Evolutionary conservation across 2,329 filamentous ascomycete species (phyloP).

Genomic region (Cryphonectria carpinicola): DNA sequence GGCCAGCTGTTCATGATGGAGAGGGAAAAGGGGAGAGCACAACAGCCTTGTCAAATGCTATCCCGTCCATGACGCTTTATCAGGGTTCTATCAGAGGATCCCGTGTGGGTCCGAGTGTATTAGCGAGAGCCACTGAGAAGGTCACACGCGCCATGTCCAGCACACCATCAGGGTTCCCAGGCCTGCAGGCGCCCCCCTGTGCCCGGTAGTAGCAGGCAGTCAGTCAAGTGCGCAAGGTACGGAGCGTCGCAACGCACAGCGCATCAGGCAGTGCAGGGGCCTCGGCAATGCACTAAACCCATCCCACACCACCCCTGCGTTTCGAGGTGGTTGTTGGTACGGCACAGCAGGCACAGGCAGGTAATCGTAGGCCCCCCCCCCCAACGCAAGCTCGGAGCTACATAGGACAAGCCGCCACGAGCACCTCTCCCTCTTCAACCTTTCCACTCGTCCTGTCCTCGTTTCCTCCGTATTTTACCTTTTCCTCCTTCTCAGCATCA

Average conservation of each 20-base stretch:
- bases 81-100: slow-evolving; percentile 21
- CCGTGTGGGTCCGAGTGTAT: slow-evolving; percentile 19
- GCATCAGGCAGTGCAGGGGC: slow-evolving; percentile 8
- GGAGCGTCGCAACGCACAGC: neutral
- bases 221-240: slow-evolving; percentile 1
- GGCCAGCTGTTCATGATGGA: neutral
- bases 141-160: slow-evolving; percentile 23
- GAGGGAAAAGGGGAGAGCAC: neutral
- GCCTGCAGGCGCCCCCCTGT: slow-evolving; percentile 5
- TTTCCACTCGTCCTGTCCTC: neutral
- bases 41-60: neutral
- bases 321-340: slow-evolving; percentile 1
- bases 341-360: neutral
- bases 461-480: neutral
- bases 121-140: slow-evolving; percentile 19
- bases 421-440: slow-evolving; percentile 2
- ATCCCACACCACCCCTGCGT: slow-evolving; percentile 7
- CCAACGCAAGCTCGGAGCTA: slow-evolving; percentile 4
- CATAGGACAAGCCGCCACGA: neutral
- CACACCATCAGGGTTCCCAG: slow-evolving; percentile 7
- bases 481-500: slow-evolving; percentile 14
- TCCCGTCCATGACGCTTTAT: slow-evolving; percentile 24
- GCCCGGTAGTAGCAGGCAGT: slow-evolving; percentile 7
- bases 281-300: slow-evolving; percentile 6
- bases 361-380: neutral